phyloP scores from a whole-genome alignment of 2,329 filamentous ascomycete genomes.

The Akanthomyces lecanii region DNA sequence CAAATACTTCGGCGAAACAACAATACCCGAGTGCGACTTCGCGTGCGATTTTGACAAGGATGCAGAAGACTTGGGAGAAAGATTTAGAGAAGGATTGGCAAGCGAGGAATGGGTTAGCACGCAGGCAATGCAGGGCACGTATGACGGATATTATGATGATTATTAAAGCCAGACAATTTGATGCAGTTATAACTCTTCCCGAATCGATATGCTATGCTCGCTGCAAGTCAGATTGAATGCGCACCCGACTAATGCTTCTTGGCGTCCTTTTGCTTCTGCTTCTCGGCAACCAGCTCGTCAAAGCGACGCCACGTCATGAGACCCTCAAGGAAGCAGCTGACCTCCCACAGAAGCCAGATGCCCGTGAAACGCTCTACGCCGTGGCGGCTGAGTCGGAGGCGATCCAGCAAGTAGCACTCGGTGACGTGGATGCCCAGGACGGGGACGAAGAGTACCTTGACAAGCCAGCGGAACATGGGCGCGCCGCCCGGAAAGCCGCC shows the following conservation, averaged over 20 bases:
- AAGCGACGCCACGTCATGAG: constrained; percentile 46
- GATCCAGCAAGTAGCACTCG: constrained; percentile 57
- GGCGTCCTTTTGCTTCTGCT: constrained; percentile 34
- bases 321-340: constrained; percentile 52
- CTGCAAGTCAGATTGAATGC: not conserved
- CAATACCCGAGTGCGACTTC: constrained; percentile 60
- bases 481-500: constrained; percentile 54
- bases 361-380: constrained; percentile 41
- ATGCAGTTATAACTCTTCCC: not conserved
- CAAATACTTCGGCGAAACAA: constrained; percentile 69
- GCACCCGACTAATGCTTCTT: constrained; percentile 28
- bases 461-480: constrained; percentile 53
- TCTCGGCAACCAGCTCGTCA: constrained; percentile 34
- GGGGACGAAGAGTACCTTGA: constrained; percentile 52
- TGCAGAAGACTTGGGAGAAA: constrained; percentile 48
- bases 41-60: constrained; percentile 80
- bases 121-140: constrained; percentile 55
- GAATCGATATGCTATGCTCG: not conserved
- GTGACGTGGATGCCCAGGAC: constrained; percentile 60
- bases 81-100: constrained; percentile 53
- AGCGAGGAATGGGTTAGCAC: constrained; percentile 62
- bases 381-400: constrained; percentile 42
- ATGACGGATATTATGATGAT: constrained; percentile 52
- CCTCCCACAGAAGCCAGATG: constrained; percentile 55
- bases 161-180: constrained; percentile 10